phyloP scores from a whole-genome alignment of 1,284 basidiomycete genomes.

The Porogramme epimiltina region DNA sequence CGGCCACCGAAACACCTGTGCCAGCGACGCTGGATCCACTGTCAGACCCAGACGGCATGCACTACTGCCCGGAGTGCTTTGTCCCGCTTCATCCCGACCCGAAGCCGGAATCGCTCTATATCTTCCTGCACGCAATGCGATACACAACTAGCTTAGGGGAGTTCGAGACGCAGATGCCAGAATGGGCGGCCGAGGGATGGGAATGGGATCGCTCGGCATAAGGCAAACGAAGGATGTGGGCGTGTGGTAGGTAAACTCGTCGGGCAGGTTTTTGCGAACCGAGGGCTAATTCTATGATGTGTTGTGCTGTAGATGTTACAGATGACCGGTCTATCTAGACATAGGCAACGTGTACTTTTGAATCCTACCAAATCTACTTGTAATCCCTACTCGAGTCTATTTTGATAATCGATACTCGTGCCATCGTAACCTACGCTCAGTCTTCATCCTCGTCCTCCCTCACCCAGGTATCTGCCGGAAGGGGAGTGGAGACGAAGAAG shows the following conservation, averaged over 20 bases:
- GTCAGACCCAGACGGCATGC: slow-evolving; percentile 22
- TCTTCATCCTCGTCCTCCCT: slow-evolving; percentile 12
- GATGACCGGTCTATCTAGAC: too few species aligned
- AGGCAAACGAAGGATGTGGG: not conserved
- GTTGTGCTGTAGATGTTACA: too few species aligned
- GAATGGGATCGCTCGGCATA: slow-evolving; percentile 53
- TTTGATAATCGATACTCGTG: too few species aligned
- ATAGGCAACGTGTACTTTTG: too few species aligned
- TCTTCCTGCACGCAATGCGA: slow-evolving; percentile 88
- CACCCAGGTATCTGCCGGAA: slow-evolving; percentile 26
- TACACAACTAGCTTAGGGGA: slow-evolving; percentile 78
- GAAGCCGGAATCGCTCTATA: slow-evolving; percentile 86
- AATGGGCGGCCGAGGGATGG: slow-evolving; percentile 70
- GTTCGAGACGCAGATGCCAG: slow-evolving; percentile 78
- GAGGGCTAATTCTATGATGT: too few species aligned
- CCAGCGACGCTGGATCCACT: slow-evolving; percentile 5
- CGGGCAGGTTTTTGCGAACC: too few species aligned
- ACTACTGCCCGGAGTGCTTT: slow-evolving; percentile 87
- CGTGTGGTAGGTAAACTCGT: too few species aligned
- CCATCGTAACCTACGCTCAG: not conserved
- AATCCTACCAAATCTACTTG: too few species aligned
- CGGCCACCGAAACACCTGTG: too few species aligned
- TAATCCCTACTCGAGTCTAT: too few species aligned
- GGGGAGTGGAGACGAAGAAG: slow-evolving; percentile 16
- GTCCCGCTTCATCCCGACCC: slow-evolving; percentile 91